These are phyloP conservation scores for Blastomyces parvus DNA, from an alignment of 2,329 filamentous ascomycete species.

Conservation along the genomic window DNA sequence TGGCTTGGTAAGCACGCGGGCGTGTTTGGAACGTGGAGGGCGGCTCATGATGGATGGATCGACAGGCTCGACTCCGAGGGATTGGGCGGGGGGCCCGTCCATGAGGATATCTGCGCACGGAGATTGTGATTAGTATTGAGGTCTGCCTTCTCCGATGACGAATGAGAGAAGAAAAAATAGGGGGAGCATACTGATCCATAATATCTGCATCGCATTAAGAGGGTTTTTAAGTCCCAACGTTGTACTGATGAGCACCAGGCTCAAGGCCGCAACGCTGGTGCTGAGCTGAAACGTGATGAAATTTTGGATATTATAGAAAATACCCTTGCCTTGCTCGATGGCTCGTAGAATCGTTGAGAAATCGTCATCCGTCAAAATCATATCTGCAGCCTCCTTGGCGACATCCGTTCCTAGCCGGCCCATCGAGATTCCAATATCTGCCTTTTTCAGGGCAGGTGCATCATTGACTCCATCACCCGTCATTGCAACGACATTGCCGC, in stretches of 20 bases:
- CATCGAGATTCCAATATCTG: constrained; percentile 97
- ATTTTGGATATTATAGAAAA: constrained; percentile 99
- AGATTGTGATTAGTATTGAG: neutral
- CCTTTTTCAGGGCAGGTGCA: constrained; percentile 90
- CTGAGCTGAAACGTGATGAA: constrained; percentile 98
- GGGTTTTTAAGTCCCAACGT: constrained; percentile 90
- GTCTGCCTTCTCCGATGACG: neutral
- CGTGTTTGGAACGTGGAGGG: constrained; percentile 75
- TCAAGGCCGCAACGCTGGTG: constrained; percentile 87
- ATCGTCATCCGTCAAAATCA: constrained; percentile 81
- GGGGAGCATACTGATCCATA: constrained; percentile 82
- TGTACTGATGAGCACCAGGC: constrained; percentile 84
- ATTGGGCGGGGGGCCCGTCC: constrained; percentile 96
- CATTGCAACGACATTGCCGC: constrained; percentile 97
- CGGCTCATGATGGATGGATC: constrained; percentile 90
- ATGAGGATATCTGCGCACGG: constrained; percentile 77
- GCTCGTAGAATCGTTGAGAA: constrained; percentile 85
- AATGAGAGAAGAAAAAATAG: neutral
- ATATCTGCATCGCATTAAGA: constrained; percentile 97
- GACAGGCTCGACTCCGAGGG: constrained; percentile 87
- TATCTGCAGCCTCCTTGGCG: constrained; percentile 86
- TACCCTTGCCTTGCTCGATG: constrained; percentile 97
- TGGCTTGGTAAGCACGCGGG: constrained; percentile 77
- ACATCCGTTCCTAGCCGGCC: constrained; percentile 90
- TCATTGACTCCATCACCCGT: constrained; percentile 98